These are phyloP conservation scores for Macrophomina phaseolina DNA, from an alignment of 2,329 filamentous ascomycete genomes.

Conservation along the genomic window DNA sequence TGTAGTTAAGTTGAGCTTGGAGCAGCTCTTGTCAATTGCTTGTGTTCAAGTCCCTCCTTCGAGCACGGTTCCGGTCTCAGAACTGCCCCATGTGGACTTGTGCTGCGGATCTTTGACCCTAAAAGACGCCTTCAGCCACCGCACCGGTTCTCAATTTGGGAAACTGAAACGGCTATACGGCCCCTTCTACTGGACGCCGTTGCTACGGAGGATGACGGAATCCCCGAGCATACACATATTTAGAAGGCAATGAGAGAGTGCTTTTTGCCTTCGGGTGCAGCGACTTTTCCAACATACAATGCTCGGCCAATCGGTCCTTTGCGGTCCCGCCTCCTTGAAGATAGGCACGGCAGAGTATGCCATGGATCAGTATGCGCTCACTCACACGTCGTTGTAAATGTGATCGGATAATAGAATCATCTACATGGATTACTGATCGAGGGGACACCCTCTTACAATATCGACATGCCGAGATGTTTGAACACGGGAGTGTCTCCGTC, in stretches of 20 bases:
- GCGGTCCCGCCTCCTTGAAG: slow-evolving; percentile 12
- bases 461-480: not conserved
- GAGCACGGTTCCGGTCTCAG: slow-evolving; percentile 15
- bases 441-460: not conserved
- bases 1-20: not conserved
- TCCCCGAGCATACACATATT: not conserved
- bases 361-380: slow-evolving; percentile 7
- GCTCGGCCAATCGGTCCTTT: slow-evolving; percentile 14
- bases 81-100: not conserved
- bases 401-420: not conserved
- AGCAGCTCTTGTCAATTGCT: slow-evolving; percentile 12
- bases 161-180: not conserved
- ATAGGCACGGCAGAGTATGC: not conserved
- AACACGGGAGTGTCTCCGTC: not conserved
- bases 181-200: not conserved
- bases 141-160: not conserved
- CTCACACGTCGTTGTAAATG: not conserved
- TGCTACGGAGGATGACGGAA: not conserved
- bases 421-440: slow-evolving; percentile 8
- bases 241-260: not conserved
- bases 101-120: not conserved
- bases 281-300: not conserved
- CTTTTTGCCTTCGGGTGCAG: not conserved
- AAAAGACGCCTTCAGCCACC: not conserved
- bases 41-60: slow-evolving; percentile 9